phyloP scores from a whole-genome alignment of 306 rosid species.

The Erythrophleum fordii region DNA sequence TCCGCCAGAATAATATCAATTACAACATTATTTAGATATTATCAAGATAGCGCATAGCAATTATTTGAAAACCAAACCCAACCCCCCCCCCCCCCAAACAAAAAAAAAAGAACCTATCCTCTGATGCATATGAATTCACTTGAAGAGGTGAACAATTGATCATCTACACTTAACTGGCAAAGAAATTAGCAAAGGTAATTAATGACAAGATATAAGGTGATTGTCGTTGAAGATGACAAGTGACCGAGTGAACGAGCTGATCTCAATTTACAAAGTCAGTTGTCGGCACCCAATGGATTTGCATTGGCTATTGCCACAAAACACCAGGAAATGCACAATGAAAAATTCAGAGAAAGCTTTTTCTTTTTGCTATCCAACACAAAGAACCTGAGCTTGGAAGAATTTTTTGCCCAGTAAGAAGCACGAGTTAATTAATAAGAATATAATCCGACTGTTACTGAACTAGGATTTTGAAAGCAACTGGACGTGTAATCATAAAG shows the following conservation, averaged over 20 bases:
- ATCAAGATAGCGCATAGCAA: neutral
- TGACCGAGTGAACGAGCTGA: neutral
- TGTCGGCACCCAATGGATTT: neutral
- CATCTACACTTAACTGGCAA: slow-evolving; percentile 2
- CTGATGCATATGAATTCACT: neutral
- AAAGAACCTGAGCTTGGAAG: neutral
- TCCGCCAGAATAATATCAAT: neutral
- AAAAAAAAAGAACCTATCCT: neutral
- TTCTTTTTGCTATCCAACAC: slow-evolving; percentile 3
- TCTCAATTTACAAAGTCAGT: neutral
- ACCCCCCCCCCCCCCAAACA: too few species aligned
- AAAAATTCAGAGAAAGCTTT: neutral
- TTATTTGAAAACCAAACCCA: neutral
- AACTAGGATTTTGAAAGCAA: neutral
- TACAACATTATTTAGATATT: slow-evolving; percentile 5
- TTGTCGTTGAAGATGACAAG: neutral
- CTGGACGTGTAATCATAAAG: neutral
- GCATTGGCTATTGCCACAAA: slow-evolving; percentile 1
- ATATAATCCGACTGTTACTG: neutral
- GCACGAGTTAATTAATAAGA: neutral
- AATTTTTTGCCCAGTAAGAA: neutral
- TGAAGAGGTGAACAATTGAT: neutral
- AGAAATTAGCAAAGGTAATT: slow-evolving; percentile 32
- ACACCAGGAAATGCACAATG: neutral
- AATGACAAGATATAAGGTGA: neutral